phyloP scores from a whole-genome alignment of 495 filamentous ascomycete genomes.

The Xylaria intraflava region DNA sequence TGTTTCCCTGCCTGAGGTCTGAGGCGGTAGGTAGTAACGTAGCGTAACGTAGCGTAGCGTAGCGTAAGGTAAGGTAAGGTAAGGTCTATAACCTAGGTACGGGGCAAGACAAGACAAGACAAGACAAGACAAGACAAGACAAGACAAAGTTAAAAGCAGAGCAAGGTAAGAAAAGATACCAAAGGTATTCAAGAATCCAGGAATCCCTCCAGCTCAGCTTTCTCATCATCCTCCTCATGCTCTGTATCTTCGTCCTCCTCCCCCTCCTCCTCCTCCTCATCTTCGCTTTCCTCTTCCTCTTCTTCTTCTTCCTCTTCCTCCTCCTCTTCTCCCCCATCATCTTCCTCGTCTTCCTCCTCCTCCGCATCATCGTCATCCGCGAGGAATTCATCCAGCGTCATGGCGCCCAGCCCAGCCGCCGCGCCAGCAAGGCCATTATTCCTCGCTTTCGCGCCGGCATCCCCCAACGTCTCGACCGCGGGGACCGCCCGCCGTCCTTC shows the following conservation, averaged over 20 bases:
- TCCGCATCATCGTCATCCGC: conserved; percentile 49
- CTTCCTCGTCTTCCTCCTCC: conserved; percentile 35
- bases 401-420: conserved; percentile 42
- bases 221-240: conserved; percentile 28
- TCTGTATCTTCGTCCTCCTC: conserved; percentile 37
- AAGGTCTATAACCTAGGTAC: too few relatives aligned
- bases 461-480: conserved; percentile 60
- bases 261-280: conserved; percentile 30
- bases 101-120: too few relatives aligned
- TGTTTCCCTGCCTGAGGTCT: too few relatives aligned
- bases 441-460: conserved; percentile 40
- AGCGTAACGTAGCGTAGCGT: too few relatives aligned
- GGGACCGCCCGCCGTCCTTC: conserved; percentile 41
- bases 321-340: conserved; percentile 48
- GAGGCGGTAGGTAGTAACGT: too few relatives aligned
- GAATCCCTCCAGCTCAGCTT: conserved; percentile 28
- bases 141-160: too few relatives aligned
- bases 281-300: conserved; percentile 32
- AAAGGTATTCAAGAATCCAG: conserved; percentile 15
- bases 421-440: conserved; percentile 44
- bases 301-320: conserved; percentile 48
- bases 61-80: too few relatives aligned
- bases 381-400: conserved; percentile 87
- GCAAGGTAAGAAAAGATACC: background rate
- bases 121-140: too few relatives aligned